Evolutionary conservation across 148 eudicot genomes (phyloP).

Genomic region (Silene uniflora): DNA sequence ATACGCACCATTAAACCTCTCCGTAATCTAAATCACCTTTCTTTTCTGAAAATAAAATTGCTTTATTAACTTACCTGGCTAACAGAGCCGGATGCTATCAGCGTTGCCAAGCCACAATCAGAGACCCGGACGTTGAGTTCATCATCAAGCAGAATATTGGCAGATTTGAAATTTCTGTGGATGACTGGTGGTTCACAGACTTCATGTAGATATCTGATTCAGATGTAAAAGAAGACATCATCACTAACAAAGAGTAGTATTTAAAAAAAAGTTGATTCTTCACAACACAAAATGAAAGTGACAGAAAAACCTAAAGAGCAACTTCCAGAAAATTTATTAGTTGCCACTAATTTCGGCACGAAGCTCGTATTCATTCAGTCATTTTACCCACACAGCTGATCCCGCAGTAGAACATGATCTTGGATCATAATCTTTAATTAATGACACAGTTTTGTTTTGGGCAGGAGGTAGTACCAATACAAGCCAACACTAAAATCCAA

Average conservation of each 20-base stretch:
- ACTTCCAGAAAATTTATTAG: no score
- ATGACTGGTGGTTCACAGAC: conserved; percentile 84
- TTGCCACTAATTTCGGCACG: no score
- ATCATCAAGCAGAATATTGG: conserved; percentile 88
- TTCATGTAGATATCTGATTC: conserved; percentile 77
- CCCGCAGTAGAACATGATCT: no score
- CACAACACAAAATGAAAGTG: neutral
- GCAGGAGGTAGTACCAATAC: no score
- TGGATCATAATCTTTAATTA: no score
- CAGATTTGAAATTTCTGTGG: conserved; percentile 90
- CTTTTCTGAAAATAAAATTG: no score
- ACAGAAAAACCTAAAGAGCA: neutral
- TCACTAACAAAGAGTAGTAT: conserved; percentile 10
- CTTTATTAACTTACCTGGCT: conserved; percentile 54
- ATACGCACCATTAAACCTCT: no score
- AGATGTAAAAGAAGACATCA: neutral
- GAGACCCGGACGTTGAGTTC: conserved; percentile 79
- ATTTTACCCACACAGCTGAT: no score
- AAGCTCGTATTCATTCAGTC: no score
- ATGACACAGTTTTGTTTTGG: no score
- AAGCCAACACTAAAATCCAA: no score
- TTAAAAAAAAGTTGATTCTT: neutral
- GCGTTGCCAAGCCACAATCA: conserved; percentile 84
- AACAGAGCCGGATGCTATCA: conserved; percentile 75
- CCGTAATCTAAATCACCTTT: no score